These are phyloP conservation scores for Cylindrotheca fusiformis DNA, from an alignment of 108 stramenopile genomes.

Conservation along the genomic window DNA sequence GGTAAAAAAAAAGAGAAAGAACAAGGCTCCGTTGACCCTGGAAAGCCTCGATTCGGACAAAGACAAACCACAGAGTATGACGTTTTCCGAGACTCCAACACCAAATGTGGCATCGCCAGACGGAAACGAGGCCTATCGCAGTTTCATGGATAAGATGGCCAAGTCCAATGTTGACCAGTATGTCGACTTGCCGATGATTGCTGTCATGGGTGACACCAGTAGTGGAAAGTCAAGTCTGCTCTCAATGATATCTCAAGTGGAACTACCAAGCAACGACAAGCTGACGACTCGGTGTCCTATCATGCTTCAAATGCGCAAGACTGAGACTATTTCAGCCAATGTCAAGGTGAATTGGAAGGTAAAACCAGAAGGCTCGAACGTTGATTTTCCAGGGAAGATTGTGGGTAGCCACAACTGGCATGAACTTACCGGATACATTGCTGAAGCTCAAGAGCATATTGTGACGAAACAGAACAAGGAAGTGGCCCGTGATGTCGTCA, in stretches of 20 bases:
- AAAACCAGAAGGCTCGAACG: neutral
- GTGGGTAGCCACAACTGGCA: neutral
- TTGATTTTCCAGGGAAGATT: neutral
- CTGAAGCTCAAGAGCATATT: conserved; percentile 6
- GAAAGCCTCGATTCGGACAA: too few relatives aligned
- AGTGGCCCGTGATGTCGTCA: conserved; percentile 41
- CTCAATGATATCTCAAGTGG: conserved; percentile 9
- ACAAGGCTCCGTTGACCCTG: too few relatives aligned
- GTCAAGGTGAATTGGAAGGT: conserved; percentile 19
- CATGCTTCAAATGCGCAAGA: conserved; percentile 15
- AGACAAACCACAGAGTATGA: too few relatives aligned
- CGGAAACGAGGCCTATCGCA: conserved; percentile 22
- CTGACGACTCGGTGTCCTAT: conserved; percentile 45
- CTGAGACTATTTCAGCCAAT: conserved; percentile 5
- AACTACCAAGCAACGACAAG: conserved; percentile 43
- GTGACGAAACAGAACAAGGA: neutral
- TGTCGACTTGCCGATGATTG: conserved; percentile 42
- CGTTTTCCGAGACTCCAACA: too few relatives aligned
- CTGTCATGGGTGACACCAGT: conserved; percentile 39
- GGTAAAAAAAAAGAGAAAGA: too few relatives aligned
- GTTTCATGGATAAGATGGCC: conserved; percentile 30
- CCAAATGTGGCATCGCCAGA: too few relatives aligned
- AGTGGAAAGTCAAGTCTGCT: conserved; percentile 18
- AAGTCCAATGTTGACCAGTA: conserved; percentile 18
- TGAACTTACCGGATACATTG: conserved; percentile 3